Evolutionary conservation across 257 asterid genomes (phyloP).

Genomic region (Solanum chiquidenum): DNA sequence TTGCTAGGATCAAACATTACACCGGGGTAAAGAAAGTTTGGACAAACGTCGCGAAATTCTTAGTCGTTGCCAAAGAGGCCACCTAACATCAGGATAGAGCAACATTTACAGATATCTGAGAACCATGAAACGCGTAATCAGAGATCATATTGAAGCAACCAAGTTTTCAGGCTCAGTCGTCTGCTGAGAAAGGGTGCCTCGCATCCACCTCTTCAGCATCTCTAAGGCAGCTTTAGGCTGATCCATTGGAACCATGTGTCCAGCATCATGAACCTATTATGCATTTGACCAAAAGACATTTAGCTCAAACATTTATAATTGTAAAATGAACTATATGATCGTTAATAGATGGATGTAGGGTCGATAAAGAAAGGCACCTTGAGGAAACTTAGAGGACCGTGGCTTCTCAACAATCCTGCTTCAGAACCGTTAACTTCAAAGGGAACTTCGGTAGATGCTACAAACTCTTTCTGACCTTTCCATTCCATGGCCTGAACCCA

Average conservation of each 20-base stretch:
- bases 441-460: slow-evolving; percentile 45
- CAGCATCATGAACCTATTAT: slow-evolving; percentile 80
- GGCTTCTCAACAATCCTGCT: slow-evolving; percentile 64
- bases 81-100: not conserved
- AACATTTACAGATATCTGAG: not conserved
- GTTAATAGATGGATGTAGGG: not conserved
- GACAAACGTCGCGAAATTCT: not conserved
- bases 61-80: not conserved
- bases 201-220: slow-evolving; percentile 83
- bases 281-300: not conserved
- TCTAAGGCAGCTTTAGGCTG: slow-evolving; percentile 78
- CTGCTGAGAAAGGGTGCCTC: slow-evolving; percentile 42
- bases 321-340: not conserved
- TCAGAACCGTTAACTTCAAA: slow-evolving; percentile 62
- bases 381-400: slow-evolving; percentile 83
- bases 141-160: slow-evolving; percentile 59
- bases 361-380: slow-evolving; percentile 37
- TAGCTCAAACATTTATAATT: not conserved
- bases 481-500: slow-evolving; percentile 98
- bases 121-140: not conserved
- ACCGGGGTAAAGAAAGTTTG: not conserved
- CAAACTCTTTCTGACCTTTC: slow-evolving; percentile 73
- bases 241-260: slow-evolving; percentile 99
- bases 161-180: slow-evolving; percentile 19
- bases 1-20: not conserved